Conservation (phyloP, 345 rosid genomes). For the Populus deltoides region DNA sequence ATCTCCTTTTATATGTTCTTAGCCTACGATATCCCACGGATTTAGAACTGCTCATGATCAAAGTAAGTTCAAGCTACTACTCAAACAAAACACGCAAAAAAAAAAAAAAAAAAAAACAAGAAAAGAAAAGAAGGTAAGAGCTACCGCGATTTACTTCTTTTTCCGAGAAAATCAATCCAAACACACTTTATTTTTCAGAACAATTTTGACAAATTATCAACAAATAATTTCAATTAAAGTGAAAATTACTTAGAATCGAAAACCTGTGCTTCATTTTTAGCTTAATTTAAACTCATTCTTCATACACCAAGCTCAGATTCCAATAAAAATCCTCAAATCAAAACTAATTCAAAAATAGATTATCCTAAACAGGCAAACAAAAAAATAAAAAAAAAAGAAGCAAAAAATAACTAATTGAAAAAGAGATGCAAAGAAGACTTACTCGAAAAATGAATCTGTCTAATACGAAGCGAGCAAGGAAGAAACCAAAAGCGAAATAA, state of each 20-base stretch:
- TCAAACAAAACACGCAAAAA: no score
- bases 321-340: not conserved
- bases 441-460: conserved; percentile 84
- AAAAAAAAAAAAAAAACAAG: no score
- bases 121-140: no score
- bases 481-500: conserved; percentile 61
- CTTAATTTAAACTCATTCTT: not conserved
- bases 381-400: not conserved
- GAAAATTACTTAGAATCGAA: not conserved
- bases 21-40: not conserved
- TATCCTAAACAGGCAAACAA: not conserved
- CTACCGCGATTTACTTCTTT: no score
- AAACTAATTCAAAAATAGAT: not conserved
- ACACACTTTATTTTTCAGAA: no score
- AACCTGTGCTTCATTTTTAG: not conserved
- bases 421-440: conserved; percentile 14
- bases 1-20: not conserved
- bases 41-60: no score
- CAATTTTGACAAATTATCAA: no score
- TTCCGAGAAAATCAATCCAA: no score
- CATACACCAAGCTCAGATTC: not conserved
- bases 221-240: no score
- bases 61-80: no score
- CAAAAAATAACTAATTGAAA: not conserved
- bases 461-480: conserved; percentile 55